A percentile compares a stretch with the other conserved stretches of the same genome.
phyloP scores from a whole-genome alignment of 108 stramenopile species.

The Pseudonitzschia multiseries region DNA sequence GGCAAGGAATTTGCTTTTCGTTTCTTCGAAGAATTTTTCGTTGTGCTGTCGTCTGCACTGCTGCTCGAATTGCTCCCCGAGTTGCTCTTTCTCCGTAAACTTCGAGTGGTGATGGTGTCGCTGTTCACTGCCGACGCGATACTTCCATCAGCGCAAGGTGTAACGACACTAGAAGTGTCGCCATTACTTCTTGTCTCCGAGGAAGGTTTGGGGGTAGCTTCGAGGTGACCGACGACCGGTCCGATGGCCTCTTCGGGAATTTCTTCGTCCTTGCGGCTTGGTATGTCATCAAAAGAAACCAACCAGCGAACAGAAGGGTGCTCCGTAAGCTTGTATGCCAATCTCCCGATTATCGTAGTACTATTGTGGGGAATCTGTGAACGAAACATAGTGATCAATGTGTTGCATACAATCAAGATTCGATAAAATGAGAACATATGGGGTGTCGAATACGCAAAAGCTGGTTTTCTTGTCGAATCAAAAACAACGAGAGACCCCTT shows the following conservation, averaged over 20 bases:
- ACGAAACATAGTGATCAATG: not conserved
- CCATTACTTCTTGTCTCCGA: not conserved
- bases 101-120: conserved; percentile 1
- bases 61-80: not conserved
- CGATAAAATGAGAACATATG: not conserved
- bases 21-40: conserved; percentile 8
- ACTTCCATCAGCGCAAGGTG: not conserved
- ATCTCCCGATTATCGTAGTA: conserved; percentile 16
- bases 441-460: not conserved
- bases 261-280: conserved; percentile 28
- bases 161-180: not conserved
- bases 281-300: conserved; percentile 31
- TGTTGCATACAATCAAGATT: not conserved
- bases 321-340: conserved; percentile 10
- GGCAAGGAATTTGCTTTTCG: not conserved
- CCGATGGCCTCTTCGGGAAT: conserved; percentile 17
- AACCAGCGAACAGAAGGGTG: conserved; percentile 22
- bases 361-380: not conserved
- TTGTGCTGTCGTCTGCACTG: conserved; percentile 1
- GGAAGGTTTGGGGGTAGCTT: too few species aligned
- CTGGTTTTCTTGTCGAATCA: not conserved
- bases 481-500: not conserved
- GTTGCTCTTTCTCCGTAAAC: not conserved
- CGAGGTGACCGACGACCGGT: conserved; percentile 6
- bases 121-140: not conserved